These are phyloP conservation scores for Pythium pectinolyticum DNA, from an alignment of 352 stramenopile genomes.

Conservation along the genomic window DNA sequence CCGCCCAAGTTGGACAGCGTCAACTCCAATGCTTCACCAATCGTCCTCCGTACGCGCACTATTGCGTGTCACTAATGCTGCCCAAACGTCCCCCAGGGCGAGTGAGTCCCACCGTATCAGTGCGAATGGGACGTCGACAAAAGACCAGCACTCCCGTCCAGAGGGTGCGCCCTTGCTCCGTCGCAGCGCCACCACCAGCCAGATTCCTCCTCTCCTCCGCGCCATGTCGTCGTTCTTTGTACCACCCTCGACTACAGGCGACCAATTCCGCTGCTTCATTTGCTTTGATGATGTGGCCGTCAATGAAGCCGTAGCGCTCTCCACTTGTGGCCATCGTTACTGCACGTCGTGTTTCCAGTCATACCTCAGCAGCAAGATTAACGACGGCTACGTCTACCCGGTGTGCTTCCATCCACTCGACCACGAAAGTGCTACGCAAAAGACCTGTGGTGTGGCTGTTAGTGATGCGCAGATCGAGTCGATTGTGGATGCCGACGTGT, in stretches of 20 bases:
- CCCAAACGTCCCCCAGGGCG: too few species aligned
- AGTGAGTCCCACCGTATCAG: too few species aligned
- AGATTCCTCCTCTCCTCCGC: slow-evolving; percentile 10
- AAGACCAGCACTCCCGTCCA: too few species aligned
- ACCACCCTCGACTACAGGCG: too few species aligned
- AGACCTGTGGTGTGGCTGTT: slow-evolving; percentile 42
- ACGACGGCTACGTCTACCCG: slow-evolving; percentile 59
- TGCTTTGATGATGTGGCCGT: slow-evolving; percentile 62
- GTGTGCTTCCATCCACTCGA: slow-evolving; percentile 51
- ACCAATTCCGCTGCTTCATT: slow-evolving; percentile 65
- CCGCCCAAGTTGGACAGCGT: too few species aligned
- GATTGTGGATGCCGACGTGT: slow-evolving; percentile 47
- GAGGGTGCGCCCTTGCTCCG: too few species aligned
- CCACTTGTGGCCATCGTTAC: slow-evolving; percentile 54
- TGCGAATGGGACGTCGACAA: too few species aligned
- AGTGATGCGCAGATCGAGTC: slow-evolving; percentile 37
- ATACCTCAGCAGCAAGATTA: slow-evolving; percentile 66
- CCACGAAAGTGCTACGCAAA: slow-evolving; percentile 3
- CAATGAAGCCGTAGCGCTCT: slow-evolving; percentile 34
- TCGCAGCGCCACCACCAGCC: slow-evolving; percentile 7
- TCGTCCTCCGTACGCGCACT: too few species aligned
- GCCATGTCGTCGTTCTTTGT: slow-evolving; percentile 19
- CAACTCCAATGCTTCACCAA: too few species aligned
- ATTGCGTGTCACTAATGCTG: background rate
- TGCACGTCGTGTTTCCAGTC: slow-evolving; percentile 52